Base-by-base conservation (phyloP, 2,329 filamentous ascomycete species). In the Neonectria magnoliae region DNA sequence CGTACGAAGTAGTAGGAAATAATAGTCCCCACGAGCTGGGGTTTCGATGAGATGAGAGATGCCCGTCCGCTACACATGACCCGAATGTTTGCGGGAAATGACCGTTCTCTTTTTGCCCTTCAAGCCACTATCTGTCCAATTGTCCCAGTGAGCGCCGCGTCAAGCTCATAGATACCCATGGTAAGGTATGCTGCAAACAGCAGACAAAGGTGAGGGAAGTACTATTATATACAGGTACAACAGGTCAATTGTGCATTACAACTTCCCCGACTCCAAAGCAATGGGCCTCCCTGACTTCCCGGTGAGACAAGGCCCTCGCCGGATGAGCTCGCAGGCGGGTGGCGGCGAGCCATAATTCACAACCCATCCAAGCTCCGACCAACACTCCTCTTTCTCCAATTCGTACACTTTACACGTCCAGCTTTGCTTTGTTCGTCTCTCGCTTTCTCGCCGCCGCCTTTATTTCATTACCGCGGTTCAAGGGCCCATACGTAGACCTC, bases 401-500 rank as follows among this genome's bases (percentile, higher is more conserved):
- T 75, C 73, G 62, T 75, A 75, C 73, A 75, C 71, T 70, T 62
- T 74, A 73, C 72, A 73, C 63, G 67, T 64, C 71, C 45, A 54
- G 18, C 51, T 42, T 54, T 64, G 50, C 51, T 42, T 54, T 64
- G 50, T 42, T 63, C 57, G 42, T 25, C 54, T 33, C 52, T 56
- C 38, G 29, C 54, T 65, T 51, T 60, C 44, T 45, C 54, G 58
- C 65, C 63, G 16, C 65, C 67, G 45, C 64, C 64, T 69, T 70
- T 60, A 65, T 67, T 66, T 70, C 66, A 38, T 57, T 73, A 64
- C 60, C 71, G 18, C 55, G 63, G 72, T 68, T 76, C 76, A 75
- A 48, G 76, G 72, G 11, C 76, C 76, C 78, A 80, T 79, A 60
- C 79, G 77, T 31, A 81, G 71, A 18, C 79, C 77, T 25, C 75